These are phyloP conservation scores for Skeletonema potamos DNA, from an alignment of 108 stramenopile genomes.

Conservation along the genomic window DNA sequence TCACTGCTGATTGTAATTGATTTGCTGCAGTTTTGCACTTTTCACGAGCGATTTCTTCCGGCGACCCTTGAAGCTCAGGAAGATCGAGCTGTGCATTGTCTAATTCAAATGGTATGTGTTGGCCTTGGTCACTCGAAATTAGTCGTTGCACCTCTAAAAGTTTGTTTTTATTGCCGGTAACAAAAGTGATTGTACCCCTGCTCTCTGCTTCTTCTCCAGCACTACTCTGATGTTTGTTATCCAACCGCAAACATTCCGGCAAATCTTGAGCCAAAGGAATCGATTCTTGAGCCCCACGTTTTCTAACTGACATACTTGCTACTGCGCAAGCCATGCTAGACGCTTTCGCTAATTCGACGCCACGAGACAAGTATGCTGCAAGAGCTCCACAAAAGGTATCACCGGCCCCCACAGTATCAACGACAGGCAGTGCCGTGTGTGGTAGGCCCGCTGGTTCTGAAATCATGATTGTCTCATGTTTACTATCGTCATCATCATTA, in stretches of 20 bases:
- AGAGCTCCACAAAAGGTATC: conserved; percentile 86
- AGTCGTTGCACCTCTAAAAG: conserved; percentile 81
- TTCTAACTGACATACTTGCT: conserved; percentile 83
- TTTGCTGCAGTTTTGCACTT: conserved; percentile 80
- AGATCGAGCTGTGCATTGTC: conserved; percentile 54
- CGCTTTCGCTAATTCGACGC: conserved; percentile 51
- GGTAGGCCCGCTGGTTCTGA: conserved; percentile 67
- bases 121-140: conserved; percentile 23
- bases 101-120: conserved; percentile 36
- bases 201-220: neutral
- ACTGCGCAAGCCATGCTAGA: conserved; percentile 78
- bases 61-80: conserved; percentile 82
- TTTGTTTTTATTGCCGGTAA: conserved; percentile 95
- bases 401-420: conserved; percentile 87
- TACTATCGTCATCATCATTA: conserved; percentile 21
- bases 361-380: conserved; percentile 65
- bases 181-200: conserved; percentile 64
- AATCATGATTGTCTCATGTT: conserved; percentile 31
- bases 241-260: conserved; percentile 59
- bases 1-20: conserved; percentile 66
- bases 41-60: conserved; percentile 77
- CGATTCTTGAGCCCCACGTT: conserved; percentile 74
- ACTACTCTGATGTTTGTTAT: neutral
- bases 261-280: conserved; percentile 69
- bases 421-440: conserved; percentile 59